phyloP scores from a whole-genome alignment of 208 protist genomes.

The Porcisia deanei region DNA sequence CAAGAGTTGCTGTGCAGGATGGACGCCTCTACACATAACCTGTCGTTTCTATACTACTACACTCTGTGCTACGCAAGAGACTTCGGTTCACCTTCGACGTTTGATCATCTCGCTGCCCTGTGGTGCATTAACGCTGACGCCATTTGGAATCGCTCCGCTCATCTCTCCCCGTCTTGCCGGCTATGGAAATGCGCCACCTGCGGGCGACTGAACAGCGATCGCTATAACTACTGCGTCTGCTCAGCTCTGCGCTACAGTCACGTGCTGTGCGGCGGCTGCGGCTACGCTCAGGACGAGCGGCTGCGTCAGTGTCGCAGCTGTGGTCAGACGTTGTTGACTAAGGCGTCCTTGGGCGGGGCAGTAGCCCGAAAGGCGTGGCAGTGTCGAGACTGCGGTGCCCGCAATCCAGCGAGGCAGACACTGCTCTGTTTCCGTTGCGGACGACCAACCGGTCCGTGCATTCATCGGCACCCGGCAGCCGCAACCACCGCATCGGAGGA shows the following conservation, averaged over 20 bases:
- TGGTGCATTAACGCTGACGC: constrained; percentile 60
- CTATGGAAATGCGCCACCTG: constrained; percentile 82
- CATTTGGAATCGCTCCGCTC: constrained; percentile 43
- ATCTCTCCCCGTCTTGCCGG: constrained; percentile 56
- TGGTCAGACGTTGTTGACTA: constrained; percentile 32
- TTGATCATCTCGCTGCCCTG: constrained; percentile 69
- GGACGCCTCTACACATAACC: constrained; percentile 57
- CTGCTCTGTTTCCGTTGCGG: constrained; percentile 69
- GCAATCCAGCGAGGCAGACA: constrained; percentile 74
- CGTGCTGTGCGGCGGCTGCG: constrained; percentile 62
- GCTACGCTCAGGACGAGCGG: constrained; percentile 83
- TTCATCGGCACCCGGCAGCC: background rate
- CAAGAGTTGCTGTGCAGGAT: constrained; percentile 61
- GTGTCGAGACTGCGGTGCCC: constrained; percentile 55
- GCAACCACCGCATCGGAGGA: background rate
- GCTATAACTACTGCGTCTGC: constrained; percentile 91
- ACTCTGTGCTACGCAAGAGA: constrained; percentile 75
- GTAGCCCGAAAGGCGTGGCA: constrained; percentile 68
- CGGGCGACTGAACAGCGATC: constrained; percentile 84
- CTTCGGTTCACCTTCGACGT: constrained; percentile 31
- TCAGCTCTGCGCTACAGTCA: constrained; percentile 78
- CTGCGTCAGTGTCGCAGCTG: constrained; percentile 61
- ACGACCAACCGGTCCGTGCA: constrained; percentile 45
- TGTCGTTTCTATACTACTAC: constrained; percentile 80
- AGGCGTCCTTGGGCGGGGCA: constrained; percentile 21